Percentiles rank a stretch among this genome's conserved stretches.
Evolutionary conservation across 1,284 basidiomycete genomes (phyloP).

Genomic region (Mycocalia duriaeana): DNA sequence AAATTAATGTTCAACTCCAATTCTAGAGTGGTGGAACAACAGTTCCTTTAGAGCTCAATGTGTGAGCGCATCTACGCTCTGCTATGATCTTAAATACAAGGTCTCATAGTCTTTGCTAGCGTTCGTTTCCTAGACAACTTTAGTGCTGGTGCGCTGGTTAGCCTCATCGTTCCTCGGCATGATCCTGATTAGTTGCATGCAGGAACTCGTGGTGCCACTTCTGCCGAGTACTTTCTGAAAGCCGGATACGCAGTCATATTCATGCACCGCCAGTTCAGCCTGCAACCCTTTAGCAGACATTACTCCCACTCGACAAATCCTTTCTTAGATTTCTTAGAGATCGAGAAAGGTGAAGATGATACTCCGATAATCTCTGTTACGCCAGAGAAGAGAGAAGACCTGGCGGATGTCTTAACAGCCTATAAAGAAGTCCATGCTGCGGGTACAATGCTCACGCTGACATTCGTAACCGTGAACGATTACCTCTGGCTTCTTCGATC

Average conservation of each 20-base stretch:
- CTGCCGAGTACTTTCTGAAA: constrained; percentile 94
- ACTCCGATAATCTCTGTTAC: constrained; percentile 60
- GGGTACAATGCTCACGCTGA: constrained; percentile 78
- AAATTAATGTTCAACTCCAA: constrained; percentile 6
- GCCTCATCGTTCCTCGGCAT: constrained; percentile 6
- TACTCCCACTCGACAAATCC: constrained; percentile 98
- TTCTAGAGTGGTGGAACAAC: constrained; percentile 90
- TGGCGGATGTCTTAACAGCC: constrained; percentile 71
- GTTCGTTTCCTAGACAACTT: constrained; percentile 99
- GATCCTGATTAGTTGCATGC: constrained; percentile 4
- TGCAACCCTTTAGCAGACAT: constrained; percentile 94
- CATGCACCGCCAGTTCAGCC: constrained; percentile 94
- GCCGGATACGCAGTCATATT: constrained; percentile 97
- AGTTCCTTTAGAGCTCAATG: constrained; percentile 92
- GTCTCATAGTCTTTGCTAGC: constrained; percentile 41
- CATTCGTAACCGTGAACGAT: constrained; percentile 94
- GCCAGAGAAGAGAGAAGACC: constrained; percentile 54
- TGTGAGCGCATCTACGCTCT: constrained; percentile 57
- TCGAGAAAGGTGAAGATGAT: constrained; percentile 39
- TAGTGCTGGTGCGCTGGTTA: constrained; percentile 72
- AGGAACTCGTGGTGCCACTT: constrained; percentile 95
- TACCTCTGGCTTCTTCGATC: constrained; percentile 91
- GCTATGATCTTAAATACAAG: constrained; percentile 9
- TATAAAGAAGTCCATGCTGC: constrained; percentile 79
- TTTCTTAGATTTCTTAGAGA: constrained; percentile 92